A percentile compares a stretch with the other conserved stretches of the same genome.
Evolutionary conservation across 257 asterid species (phyloP).

Genomic region (Capsicum baccatum): DNA sequence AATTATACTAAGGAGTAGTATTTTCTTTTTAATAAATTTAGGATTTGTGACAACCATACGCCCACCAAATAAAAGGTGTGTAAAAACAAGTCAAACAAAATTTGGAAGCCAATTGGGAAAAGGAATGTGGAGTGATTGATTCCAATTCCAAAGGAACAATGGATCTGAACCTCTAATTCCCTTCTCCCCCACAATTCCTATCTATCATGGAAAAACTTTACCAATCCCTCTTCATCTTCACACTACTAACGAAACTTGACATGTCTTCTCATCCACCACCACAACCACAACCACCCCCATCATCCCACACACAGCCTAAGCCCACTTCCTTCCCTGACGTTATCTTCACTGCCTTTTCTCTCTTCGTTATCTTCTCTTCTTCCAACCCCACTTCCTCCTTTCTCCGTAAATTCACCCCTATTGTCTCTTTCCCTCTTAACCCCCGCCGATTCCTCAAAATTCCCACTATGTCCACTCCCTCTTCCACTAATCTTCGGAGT

Average conservation of each 20-base stretch:
- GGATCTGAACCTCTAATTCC: slow-evolving; percentile 52
- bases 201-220: slow-evolving; percentile 28
- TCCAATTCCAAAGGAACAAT: slow-evolving; percentile 33
- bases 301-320: slow-evolving; percentile 30
- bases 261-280: slow-evolving; percentile 53
- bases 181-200: neutral
- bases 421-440: slow-evolving; percentile 55
- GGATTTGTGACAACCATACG: neutral
- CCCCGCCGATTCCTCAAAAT: slow-evolving; percentile 55
- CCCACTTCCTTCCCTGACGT: slow-evolving; percentile 71
- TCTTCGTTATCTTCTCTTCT: slow-evolving; percentile 67
- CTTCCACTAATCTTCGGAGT: slow-evolving; percentile 40
- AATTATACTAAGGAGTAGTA: too few species aligned
- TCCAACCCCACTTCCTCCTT: slow-evolving; percentile 48
- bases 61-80: neutral
- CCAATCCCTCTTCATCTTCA: slow-evolving; percentile 19
- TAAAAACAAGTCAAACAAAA: neutral
- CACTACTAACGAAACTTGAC: slow-evolving; percentile 30
- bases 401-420: slow-evolving; percentile 44
- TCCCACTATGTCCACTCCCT: slow-evolving; percentile 64
- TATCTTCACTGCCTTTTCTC: slow-evolving; percentile 75
- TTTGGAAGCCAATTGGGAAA: neutral
- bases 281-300: slow-evolving; percentile 51
- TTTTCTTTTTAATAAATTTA: neutral
- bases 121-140: slow-evolving; percentile 36